Conservation (phyloP, 345 rosid species). For the Sisymbrium irio region DNA sequence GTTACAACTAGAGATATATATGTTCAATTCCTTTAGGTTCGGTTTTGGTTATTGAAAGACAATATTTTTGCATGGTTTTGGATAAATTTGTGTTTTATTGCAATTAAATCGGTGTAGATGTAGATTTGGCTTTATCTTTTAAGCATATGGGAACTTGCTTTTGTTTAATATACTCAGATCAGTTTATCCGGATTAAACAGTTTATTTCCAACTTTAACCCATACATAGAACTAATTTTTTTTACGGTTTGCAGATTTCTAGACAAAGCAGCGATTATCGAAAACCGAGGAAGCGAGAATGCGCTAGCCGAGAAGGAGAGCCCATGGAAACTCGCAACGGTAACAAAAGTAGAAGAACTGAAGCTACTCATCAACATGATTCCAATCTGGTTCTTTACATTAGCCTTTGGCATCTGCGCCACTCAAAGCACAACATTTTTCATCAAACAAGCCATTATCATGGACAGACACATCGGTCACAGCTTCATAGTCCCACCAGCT, state of each 20-base stretch:
- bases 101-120: neutral
- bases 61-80: neutral
- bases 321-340: constrained; percentile 80
- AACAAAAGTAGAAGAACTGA: constrained; percentile 81
- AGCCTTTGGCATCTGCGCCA: constrained; percentile 73
- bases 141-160: neutral
- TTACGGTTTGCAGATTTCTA: constrained; percentile 56
- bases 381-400: constrained; percentile 82
- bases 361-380: constrained; percentile 79
- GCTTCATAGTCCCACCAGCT: constrained; percentile 48
- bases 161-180: neutral
- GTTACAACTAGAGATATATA: neutral
- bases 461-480: constrained; percentile 42
- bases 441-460: constrained; percentile 71
- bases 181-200: neutral
- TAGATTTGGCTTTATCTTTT: neutral
- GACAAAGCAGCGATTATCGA: constrained; percentile 77
- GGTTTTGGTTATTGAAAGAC: neutral
- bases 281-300: constrained; percentile 33
- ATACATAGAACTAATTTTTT: neutral
- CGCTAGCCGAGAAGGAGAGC: constrained; percentile 43
- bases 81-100: neutral
- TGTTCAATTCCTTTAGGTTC: neutral
- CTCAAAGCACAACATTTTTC: constrained; percentile 83
- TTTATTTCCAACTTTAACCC: neutral